These are phyloP conservation scores for Hypoxylon lenormandii DNA, from an alignment of 495 filamentous ascomycete species.

Conservation along the genomic window DNA sequence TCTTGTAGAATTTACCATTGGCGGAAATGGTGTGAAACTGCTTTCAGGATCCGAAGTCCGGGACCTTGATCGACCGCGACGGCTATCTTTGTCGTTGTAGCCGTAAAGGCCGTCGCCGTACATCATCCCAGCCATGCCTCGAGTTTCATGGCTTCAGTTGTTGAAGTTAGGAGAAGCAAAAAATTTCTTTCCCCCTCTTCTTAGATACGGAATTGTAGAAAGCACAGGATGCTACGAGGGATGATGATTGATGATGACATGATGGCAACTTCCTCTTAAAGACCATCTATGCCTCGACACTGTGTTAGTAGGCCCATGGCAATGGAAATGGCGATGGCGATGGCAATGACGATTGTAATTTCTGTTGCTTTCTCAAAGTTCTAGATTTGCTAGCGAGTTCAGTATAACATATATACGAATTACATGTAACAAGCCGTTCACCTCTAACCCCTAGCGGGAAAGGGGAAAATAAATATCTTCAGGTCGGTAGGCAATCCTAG, in stretches of 20 bases:
- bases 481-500: too few species aligned
- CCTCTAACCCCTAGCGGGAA: too few species aligned
- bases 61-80: slow-evolving; percentile 14
- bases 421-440: too few species aligned
- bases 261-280: slow-evolving; percentile 5
- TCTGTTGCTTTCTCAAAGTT: too few species aligned
- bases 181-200: background rate
- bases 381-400: too few species aligned
- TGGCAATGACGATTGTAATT: too few species aligned
- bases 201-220: too few species aligned
- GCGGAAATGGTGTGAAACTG: background rate
- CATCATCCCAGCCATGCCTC: background rate
- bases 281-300: slow-evolving; percentile 21
- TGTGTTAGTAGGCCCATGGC: too few species aligned
- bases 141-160: background rate
- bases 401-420: too few species aligned
- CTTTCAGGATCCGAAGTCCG: slow-evolving; percentile 18
- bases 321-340: too few species aligned
- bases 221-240: background rate
- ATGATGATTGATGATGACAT: background rate
- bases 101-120: slow-evolving; percentile 8
- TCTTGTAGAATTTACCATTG: background rate
- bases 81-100: slow-evolving; percentile 34
- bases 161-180: background rate
- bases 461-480: too few species aligned